These are phyloP conservation scores for Sporothrix humicola DNA, from an alignment of 2,329 filamentous ascomycete genomes.

Conservation along the genomic window DNA sequence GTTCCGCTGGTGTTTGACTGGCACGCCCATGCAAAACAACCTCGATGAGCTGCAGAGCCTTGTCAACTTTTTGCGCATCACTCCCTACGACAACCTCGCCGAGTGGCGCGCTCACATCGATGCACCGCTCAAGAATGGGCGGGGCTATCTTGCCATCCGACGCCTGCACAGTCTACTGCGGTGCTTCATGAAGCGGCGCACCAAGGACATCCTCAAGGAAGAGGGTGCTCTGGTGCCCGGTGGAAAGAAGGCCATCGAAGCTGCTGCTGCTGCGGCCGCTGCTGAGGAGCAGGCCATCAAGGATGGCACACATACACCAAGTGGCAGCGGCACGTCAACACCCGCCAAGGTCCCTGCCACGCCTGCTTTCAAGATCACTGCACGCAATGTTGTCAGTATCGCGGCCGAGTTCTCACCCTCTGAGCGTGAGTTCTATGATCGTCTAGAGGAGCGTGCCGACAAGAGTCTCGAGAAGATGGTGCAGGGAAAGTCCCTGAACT, in stretches of 20 bases:
- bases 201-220: constrained; percentile 93
- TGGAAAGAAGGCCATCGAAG: constrained; percentile 60
- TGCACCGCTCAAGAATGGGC: constrained; percentile 84
- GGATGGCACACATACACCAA: constrained; percentile 48
- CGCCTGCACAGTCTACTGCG: constrained; percentile 83
- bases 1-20: constrained; percentile 95
- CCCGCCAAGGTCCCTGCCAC: constrained; percentile 42
- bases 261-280: constrained; percentile 49
- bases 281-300: constrained; percentile 42
- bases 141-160: constrained; percentile 85
- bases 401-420: constrained; percentile 77
- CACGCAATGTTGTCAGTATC: constrained; percentile 84
- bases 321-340: background rate
- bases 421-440: constrained; percentile 84
- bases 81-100: constrained; percentile 83
- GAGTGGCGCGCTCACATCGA: constrained; percentile 94
- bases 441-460: constrained; percentile 82
- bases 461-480: constrained; percentile 89
- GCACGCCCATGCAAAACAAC: constrained; percentile 98
- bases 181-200: constrained; percentile 98
- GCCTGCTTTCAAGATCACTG: constrained; percentile 85
- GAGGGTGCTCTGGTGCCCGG: constrained; percentile 81
- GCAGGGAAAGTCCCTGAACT: constrained; percentile 75
- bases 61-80: constrained; percentile 89
- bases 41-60: constrained; percentile 94